Base-by-base conservation (phyloP, 805 yeast species). In the Pichia manshurica region DNA sequence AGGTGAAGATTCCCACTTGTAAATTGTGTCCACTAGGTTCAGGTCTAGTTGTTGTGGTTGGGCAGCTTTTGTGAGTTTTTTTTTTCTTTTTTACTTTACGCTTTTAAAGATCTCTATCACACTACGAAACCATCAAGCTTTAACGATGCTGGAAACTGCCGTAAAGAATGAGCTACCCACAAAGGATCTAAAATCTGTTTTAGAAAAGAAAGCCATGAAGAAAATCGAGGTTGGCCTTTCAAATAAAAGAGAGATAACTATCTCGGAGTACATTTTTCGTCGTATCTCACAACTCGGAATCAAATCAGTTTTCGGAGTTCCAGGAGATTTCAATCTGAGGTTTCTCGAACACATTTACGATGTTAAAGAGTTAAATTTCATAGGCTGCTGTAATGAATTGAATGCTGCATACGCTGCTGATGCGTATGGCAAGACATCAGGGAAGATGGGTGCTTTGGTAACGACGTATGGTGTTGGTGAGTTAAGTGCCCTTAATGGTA, bases 391-490 rank as follows among this genome's bases (percentile, higher is more conserved):
- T 64, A 87, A 87, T 69, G 95, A 87, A 71, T 74, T 87, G 70
- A 87, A 87, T 66, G 93, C 95, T 40, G 85, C 93, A 32, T 84
- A 84, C 58, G 85, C 95, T 42, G 90, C 93, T 38, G 96, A 87
- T 67, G 95, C 95, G 53, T 87, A 87, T 71, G 81, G 91, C 45
- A 73, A 95, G 64, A 73, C 87, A 57, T 85, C 84, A 68, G 82
- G 89, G 50, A 47, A 39, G 10, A 67, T 86, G 62, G 78, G 85
- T 53, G 83, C 84, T 56, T 56, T 87, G 45, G 73, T 86, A 60
- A 87, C 95, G 64, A 87, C 96, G 40, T 87, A 87, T 64, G 96
- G 96, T 68, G 95, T 87, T 47, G 96, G 96, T 65, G 96, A 86
- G 67, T 74, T 86, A 61, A 77, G 84, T 32, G 91, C 95, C 9